A percentile compares a stretch with the other conserved stretches of the same genome.
These are phyloP conservation scores for Podaxis mareebaensis DNA, from an alignment of 768 basidiomycete species.

Conservation along the genomic window DNA sequence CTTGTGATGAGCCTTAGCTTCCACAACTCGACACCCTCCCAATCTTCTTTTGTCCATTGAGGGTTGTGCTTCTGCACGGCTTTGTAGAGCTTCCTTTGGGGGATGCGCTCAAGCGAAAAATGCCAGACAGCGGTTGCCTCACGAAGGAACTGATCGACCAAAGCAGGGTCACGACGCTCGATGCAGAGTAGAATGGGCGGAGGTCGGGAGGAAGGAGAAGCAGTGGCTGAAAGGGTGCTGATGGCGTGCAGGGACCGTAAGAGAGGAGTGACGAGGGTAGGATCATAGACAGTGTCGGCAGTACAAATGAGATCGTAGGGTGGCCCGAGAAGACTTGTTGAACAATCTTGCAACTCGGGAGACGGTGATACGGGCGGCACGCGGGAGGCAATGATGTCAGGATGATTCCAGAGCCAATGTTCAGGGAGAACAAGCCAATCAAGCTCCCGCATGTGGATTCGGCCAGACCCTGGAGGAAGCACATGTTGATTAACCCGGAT, in stretches of 20 bases:
- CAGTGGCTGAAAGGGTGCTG: conserved; percentile 36
- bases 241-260: conserved; percentile 65
- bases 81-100: conserved; percentile 57
- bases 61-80: conserved; percentile 58
- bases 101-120: conserved; percentile 59
- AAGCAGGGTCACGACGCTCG: conserved; percentile 72
- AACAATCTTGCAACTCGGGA: conserved; percentile 3
- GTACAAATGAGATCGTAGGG: conserved; percentile 79
- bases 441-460: conserved; percentile 60
- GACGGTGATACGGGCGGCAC: conserved; percentile 23
- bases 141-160: conserved; percentile 60
- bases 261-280: conserved; percentile 64
- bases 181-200: conserved; percentile 66
- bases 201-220: conserved; percentile 28
- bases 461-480: conserved; percentile 38
- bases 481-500: conserved; percentile 47
- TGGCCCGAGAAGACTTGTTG: conserved; percentile 35
- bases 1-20: conserved; percentile 39
- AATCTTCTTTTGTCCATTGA: conserved; percentile 67
- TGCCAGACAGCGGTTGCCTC: conserved; percentile 56
- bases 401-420: conserved; percentile 55
- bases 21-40: conserved; percentile 86
- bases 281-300: conserved; percentile 79
- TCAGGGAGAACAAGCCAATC: conserved; percentile 67
- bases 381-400: conserved; percentile 32